phyloP scores from a whole-genome alignment of 2,329 filamentous ascomycete species.

The Stagonosporopsis tanaceti region DNA sequence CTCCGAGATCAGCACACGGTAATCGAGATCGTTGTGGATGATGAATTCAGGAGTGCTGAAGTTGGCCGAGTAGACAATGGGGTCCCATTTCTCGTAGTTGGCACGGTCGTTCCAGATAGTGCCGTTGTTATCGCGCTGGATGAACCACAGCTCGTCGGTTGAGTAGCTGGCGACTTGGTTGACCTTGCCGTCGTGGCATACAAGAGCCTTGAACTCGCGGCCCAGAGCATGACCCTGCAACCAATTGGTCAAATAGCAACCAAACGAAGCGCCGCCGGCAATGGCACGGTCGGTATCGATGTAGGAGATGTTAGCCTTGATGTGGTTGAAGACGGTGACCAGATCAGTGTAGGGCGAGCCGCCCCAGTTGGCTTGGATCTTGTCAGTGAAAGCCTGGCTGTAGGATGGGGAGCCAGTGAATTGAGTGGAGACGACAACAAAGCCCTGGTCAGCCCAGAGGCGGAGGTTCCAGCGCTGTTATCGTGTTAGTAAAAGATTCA shows the following conservation, averaged over 20 bases:
- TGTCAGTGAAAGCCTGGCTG: slow-evolving; percentile 77
- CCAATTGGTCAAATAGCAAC: slow-evolving; percentile 69
- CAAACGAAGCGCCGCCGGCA: slow-evolving; percentile 69
- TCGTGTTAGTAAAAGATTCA: neutral
- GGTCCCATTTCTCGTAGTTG: slow-evolving; percentile 66
- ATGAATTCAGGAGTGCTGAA: slow-evolving; percentile 89
- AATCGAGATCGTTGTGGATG: slow-evolving; percentile 89
- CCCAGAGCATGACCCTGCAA: slow-evolving; percentile 87
- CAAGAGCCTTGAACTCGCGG: slow-evolving; percentile 84
- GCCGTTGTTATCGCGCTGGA: slow-evolving; percentile 55
- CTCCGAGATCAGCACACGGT: slow-evolving; percentile 85
- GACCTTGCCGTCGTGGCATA: slow-evolving; percentile 87
- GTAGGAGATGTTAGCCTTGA: slow-evolving; percentile 70
- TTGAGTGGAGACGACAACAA: slow-evolving; percentile 81
- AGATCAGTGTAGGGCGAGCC: slow-evolving; percentile 84
- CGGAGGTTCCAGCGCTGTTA: slow-evolving; percentile 77
- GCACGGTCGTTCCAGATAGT: slow-evolving; percentile 51
- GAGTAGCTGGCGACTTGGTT: slow-evolving; percentile 60
- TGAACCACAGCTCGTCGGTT: slow-evolving; percentile 63
- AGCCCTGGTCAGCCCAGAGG: slow-evolving; percentile 86
- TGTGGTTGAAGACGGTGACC: slow-evolving; percentile 77
- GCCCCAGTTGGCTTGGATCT: slow-evolving; percentile 83
- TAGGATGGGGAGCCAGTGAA: slow-evolving; percentile 85
- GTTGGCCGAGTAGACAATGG: slow-evolving; percentile 64
- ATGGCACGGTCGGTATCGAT: slow-evolving; percentile 76